Conservation (phyloP, 1,284 basidiomycete species). For the Ganoderma multipileum region DNA sequence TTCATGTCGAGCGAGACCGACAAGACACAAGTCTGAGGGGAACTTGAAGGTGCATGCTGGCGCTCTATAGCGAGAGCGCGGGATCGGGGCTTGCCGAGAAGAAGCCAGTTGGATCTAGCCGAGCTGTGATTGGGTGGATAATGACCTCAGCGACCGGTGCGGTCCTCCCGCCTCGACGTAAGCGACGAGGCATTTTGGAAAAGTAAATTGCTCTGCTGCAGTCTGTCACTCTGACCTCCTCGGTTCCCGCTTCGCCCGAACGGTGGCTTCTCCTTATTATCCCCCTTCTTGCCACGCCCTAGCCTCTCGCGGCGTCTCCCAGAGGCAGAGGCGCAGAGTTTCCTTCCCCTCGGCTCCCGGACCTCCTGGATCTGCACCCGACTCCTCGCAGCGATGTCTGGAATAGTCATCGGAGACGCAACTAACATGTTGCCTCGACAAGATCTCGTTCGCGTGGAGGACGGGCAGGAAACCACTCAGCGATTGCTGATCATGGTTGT, state of each 20-base stretch:
- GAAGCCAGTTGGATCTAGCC: background rate
- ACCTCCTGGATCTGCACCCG: background rate
- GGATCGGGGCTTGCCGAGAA: constrained; percentile 1
- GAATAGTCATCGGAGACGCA: background rate
- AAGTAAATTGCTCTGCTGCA: background rate
- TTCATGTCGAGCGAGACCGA: background rate
- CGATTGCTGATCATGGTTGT: constrained; percentile 37
- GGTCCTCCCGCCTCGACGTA: background rate
- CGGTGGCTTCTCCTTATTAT: background rate
- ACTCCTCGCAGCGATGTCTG: constrained; percentile 7
- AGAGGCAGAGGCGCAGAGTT: background rate
- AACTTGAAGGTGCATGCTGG: background rate
- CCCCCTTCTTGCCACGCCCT: background rate
- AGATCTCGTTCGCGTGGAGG: background rate
- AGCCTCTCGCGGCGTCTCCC: too few relatives aligned
- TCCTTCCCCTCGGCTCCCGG: background rate
- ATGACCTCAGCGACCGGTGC: constrained; percentile 2
- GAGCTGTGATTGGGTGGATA: background rate
- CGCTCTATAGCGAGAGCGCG: background rate
- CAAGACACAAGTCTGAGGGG: background rate
- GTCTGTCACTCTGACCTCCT: background rate
- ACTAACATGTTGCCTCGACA: constrained; percentile 13
- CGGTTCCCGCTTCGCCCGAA: background rate
- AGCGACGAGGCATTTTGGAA: background rate
- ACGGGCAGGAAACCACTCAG: constrained; percentile 15